Conservation (phyloP, 148 eudicot species). For the Amaranthus hypochondriacus region DNA sequence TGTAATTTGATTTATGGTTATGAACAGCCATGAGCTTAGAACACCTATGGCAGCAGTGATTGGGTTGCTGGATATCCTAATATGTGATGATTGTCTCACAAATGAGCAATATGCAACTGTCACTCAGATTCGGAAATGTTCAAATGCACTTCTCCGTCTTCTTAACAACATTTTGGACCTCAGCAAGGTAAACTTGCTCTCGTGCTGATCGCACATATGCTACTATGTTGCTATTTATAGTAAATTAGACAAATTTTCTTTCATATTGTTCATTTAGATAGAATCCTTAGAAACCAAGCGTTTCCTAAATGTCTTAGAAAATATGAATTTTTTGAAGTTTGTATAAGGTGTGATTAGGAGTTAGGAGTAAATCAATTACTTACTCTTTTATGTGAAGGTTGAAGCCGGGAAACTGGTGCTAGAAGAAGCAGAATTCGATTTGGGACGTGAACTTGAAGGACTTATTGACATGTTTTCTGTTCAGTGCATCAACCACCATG, state of each 20-base stretch:
- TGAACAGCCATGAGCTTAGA: slow-evolving; percentile 85
- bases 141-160: slow-evolving; percentile 85
- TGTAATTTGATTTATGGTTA: background rate
- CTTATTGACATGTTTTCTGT: slow-evolving; percentile 95
- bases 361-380: background rate
- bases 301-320: background rate
- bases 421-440: slow-evolving; percentile 82
- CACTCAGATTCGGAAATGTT: slow-evolving; percentile 87
- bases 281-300: background rate
- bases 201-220: background rate
- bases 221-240: background rate
- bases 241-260: background rate
- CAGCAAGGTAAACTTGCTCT: slow-evolving; percentile 58
- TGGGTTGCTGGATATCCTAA: slow-evolving; percentile 88
- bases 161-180: slow-evolving; percentile 95
- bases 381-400: slow-evolving; percentile 40
- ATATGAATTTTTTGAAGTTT: background rate
- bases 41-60: slow-evolving; percentile 99
- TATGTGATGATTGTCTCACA: slow-evolving; percentile 79
- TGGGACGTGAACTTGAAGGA: slow-evolving; percentile 95
- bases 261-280: background rate
- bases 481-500: slow-evolving; percentile 86
- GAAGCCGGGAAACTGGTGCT: slow-evolving; percentile 92
- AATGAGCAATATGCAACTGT: slow-evolving; percentile 77
- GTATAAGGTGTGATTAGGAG: background rate